Evolutionary conservation across 306 rosid genomes (phyloP), one percentile per base, ranked within the genome.

Genomic region (Dryas drummondii): DNA sequence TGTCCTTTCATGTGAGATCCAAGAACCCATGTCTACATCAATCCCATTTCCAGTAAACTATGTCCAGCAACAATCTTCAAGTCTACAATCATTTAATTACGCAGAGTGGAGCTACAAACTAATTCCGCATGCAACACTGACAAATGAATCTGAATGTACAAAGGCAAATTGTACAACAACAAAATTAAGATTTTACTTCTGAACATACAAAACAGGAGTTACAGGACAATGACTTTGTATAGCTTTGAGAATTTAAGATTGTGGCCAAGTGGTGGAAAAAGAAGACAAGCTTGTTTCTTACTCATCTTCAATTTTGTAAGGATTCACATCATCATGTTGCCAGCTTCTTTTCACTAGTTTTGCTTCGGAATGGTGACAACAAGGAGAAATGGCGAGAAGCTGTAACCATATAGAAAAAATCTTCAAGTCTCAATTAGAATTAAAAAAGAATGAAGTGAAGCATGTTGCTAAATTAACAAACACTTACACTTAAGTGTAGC

Each of bases 381-480:
- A 96, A 80, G 68, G 97, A 96, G 88, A 92, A 96, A 41, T 97
- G 80, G 45, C 97, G 97, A 41, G 98, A 89, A 62, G 91, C 99
- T 96, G 92, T 17, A 67, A 55, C 75, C 83, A 82, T 32, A 84
- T 70, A 27, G 67, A 73, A 14, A 41, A 71, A 50, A 62, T 60
- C 61, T 26, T 47, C 37, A 50, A 19, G 71, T 22, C 77, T 65
- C 73, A 58, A 64, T 27, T 75, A 17, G 48, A 40, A 60, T 4
- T 9, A 78, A 64, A n/a, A 40, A 68, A 19, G 66, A 69, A 74
- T 15, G 9, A 41, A 51, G 73, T 42, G 67, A 80, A 27, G 52
- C 63, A 69, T 49, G 48, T 44, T 68, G 64, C 45, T 13, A 40
- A 50, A 71, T 75, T 27, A 19, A 55, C 16, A 26, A 76, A 82